Conservation (phyloP, 768 basidiomycete species). For the Stropharia rugosoannulata region DNA sequence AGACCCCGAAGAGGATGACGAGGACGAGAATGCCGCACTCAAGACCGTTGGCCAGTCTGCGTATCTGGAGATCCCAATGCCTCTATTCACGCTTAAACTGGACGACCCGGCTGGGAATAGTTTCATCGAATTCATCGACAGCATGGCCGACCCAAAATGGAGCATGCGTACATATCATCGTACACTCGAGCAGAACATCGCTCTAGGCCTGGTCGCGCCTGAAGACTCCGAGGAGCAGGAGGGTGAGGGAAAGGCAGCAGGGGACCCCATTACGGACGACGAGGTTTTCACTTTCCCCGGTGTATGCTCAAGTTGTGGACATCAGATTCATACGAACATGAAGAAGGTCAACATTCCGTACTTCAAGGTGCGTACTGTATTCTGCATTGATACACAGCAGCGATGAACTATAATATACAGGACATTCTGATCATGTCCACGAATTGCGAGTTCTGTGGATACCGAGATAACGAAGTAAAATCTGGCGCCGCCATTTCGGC, state of each 20-base stretch:
- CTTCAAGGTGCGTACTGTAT: slow-evolving; percentile 70
- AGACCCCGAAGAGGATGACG: slow-evolving; percentile 54
- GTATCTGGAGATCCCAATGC: slow-evolving; percentile 53
- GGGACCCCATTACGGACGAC: slow-evolving; percentile 54
- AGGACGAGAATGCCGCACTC: slow-evolving; percentile 26
- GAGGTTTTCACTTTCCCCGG: slow-evolving; percentile 91
- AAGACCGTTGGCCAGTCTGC: slow-evolving; percentile 23
- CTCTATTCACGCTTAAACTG: slow-evolving; percentile 75
- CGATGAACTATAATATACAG: slow-evolving; percentile 34
- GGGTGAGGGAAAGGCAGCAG: slow-evolving; percentile 10
- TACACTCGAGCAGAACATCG: slow-evolving; percentile 76
- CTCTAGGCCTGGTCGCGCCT: slow-evolving; percentile 66
- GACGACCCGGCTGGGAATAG: slow-evolving; percentile 97
- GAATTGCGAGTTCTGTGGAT: slow-evolving; percentile 93
- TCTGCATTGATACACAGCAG: background rate
- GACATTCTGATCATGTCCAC: slow-evolving; percentile 98
- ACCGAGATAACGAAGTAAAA: slow-evolving; percentile 97
- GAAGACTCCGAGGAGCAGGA: slow-evolving; percentile 32
- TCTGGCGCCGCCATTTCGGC: slow-evolving; percentile 88
- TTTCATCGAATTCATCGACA: slow-evolving; percentile 89
- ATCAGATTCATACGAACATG: slow-evolving; percentile 83
- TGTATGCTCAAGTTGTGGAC: slow-evolving; percentile 85
- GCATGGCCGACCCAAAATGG: slow-evolving; percentile 93
- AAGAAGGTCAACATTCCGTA: slow-evolving; percentile 96
- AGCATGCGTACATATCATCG: slow-evolving; percentile 79